These are phyloP conservation scores for Fusarium sp. DNA, from an alignment of 2,329 filamentous ascomycete genomes.

Conservation along the genomic window DNA sequence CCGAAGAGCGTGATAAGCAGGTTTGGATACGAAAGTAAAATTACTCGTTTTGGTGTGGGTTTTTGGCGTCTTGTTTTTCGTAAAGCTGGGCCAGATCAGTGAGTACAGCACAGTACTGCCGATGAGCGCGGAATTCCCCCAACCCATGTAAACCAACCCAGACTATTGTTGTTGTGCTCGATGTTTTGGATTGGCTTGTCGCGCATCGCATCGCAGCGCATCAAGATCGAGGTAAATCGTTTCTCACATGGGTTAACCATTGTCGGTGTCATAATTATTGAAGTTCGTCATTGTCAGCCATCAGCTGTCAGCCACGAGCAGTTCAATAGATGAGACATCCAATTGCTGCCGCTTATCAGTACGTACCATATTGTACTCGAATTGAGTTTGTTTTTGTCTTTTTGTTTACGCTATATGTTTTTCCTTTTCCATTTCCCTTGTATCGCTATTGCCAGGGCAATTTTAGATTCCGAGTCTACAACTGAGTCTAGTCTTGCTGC, in stretches of 20 bases:
- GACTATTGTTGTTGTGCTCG: slow-evolving; percentile 27
- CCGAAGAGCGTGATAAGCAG: slow-evolving; percentile 16
- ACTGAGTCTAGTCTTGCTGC: slow-evolving; percentile 20
- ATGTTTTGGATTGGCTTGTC: slow-evolving; percentile 6
- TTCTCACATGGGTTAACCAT: slow-evolving; percentile 29
- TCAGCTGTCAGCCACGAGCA: slow-evolving; percentile 43
- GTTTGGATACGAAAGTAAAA: slow-evolving; percentile 31
- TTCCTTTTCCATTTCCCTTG: slow-evolving; percentile 5
- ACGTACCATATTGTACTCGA: slow-evolving; percentile 5
- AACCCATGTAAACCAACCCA: slow-evolving; percentile 31
- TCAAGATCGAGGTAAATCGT: slow-evolving; percentile 32
- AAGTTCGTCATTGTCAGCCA: slow-evolving; percentile 24
- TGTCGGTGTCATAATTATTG: slow-evolving; percentile 10
- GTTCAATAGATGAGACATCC: slow-evolving; percentile 15
- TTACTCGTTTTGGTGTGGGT: slow-evolving; percentile 16
- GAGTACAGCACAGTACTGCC: slow-evolving; percentile 33
- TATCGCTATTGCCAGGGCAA: slow-evolving; percentile 22
- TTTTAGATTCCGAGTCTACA: slow-evolving; percentile 19
- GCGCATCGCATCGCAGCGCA: slow-evolving; percentile 25
- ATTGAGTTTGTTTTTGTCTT: slow-evolving; percentile 32
- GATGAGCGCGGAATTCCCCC: slow-evolving; percentile 33
- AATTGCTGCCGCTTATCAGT: slow-evolving; percentile 18
- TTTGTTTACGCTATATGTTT: slow-evolving; percentile 28
- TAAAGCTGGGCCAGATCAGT: slow-evolving; percentile 12
- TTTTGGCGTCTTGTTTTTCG: slow-evolving; percentile 16